Evolutionary conservation across 2,329 filamentous ascomycete species (phyloP).

Genomic region (Mycocentrospora acerina): DNA sequence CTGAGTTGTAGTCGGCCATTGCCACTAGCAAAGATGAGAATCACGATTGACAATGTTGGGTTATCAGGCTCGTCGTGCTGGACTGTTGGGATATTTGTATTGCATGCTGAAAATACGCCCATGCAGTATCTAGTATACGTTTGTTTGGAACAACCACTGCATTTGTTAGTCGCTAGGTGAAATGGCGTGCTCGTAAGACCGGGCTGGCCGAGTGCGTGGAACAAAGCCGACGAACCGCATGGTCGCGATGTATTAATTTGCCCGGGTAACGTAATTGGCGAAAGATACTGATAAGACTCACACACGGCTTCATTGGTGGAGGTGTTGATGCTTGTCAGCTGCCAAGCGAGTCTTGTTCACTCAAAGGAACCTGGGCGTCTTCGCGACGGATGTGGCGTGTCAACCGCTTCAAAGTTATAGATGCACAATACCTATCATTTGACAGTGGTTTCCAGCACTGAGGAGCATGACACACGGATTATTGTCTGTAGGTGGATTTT

Average conservation of each 20-base stretch:
- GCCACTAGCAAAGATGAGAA: neutral
- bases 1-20: slow-evolving; percentile 6
- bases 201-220: slow-evolving; percentile 12
- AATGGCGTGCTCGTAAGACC: slow-evolving; percentile 12
- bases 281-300: neutral
- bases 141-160: neutral
- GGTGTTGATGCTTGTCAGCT: slow-evolving; percentile 10
- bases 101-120: neutral
- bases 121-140: neutral
- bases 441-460: neutral
- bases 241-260: neutral
- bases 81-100: slow-evolving; percentile 3
- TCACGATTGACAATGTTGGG: no score
- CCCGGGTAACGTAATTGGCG: slow-evolving; percentile 4
- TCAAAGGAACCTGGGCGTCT: slow-evolving; percentile 1
- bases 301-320: slow-evolving; percentile 4
- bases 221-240: neutral
- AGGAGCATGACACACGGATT: neutral
- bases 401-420: slow-evolving; percentile 1
- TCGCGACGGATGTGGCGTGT: neutral
- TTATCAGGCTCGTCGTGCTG: no score
- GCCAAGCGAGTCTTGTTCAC: slow-evolving; percentile 14
- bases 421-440: neutral
- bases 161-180: slow-evolving; percentile 1
- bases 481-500: neutral